phyloP scores from a whole-genome alignment of 2,329 filamentous ascomycete species.

The Cytospora leucostoma region DNA sequence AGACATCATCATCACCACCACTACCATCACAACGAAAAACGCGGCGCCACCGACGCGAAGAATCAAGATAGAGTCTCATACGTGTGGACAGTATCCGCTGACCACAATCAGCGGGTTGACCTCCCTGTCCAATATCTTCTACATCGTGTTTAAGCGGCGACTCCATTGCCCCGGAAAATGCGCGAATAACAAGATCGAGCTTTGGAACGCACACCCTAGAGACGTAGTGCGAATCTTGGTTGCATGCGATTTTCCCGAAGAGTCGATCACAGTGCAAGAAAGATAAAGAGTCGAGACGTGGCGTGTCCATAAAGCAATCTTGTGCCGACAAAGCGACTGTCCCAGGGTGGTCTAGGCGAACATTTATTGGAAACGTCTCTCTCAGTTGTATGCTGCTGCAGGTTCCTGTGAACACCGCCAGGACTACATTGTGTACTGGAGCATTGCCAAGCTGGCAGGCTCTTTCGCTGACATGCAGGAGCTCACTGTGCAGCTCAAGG shows the following conservation, averaged over 20 bases:
- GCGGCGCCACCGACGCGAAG: not conserved
- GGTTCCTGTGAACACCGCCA: too few species aligned
- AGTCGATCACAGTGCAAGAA: not conserved
- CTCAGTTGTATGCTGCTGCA: too few species aligned
- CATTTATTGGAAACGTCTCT: too few species aligned
- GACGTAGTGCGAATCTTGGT: not conserved
- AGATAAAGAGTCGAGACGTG: not conserved
- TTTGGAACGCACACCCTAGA: not conserved
- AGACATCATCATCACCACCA: too few species aligned
- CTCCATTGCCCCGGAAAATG: not conserved
- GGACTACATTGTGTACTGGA: too few species aligned
- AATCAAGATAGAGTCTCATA: not conserved
- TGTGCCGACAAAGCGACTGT: too few species aligned
- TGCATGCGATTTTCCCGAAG: not conserved
- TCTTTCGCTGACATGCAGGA: too few species aligned
- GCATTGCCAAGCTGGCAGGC: too few species aligned
- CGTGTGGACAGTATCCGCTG: not conserved
- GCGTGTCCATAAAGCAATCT: too few species aligned
- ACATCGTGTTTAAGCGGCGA: not conserved
- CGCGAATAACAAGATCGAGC: not conserved
- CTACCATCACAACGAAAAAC: not conserved
- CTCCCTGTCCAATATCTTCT: not conserved
- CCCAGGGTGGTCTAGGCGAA: too few species aligned
- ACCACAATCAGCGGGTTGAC: not conserved
- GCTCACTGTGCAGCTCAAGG: too few species aligned